phyloP scores from a whole-genome alignment of 2,329 filamentous ascomycete species.

The Alternaria postmessia region DNA sequence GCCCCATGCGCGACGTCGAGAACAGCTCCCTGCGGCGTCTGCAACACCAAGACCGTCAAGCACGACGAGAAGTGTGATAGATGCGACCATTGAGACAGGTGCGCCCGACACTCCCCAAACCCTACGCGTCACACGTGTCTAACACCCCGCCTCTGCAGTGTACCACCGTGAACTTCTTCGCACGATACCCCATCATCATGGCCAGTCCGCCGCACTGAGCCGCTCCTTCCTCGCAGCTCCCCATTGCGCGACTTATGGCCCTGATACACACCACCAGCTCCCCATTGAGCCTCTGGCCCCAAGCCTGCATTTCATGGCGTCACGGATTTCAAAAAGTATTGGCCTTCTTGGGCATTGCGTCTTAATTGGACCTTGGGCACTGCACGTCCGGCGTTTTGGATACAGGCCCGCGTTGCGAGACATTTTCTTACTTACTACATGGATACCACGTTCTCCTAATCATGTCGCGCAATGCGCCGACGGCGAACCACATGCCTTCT shows the following conservation, averaged over 20 bases:
- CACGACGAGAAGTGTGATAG: constrained; percentile 58
- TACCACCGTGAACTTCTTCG: constrained; percentile 42
- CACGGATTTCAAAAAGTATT: constrained; percentile 49
- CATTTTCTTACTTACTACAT: constrained; percentile 35
- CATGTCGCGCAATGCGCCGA: constrained; percentile 27
- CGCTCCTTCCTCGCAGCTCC: constrained; percentile 35
- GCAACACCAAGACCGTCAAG: constrained; percentile 56
- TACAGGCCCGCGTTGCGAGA: constrained; percentile 48
- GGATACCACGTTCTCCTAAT: constrained; percentile 32
- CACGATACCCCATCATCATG: constrained; percentile 43
- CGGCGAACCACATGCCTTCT: constrained; percentile 18
- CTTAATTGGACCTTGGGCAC: constrained; percentile 35
- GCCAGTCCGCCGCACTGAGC: constrained; percentile 38
- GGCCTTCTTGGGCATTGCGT: constrained; percentile 50
- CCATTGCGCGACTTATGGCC: constrained; percentile 8
- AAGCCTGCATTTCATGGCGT: constrained; percentile 54
- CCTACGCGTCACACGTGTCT: constrained; percentile 36
- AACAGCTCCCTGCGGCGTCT: constrained; percentile 51
- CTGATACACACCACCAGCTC: constrained; percentile 28
- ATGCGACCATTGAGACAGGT: constrained; percentile 55
- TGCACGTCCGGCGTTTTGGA: constrained; percentile 50
- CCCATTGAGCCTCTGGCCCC: constrained; percentile 28
- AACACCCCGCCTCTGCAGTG: constrained; percentile 35
- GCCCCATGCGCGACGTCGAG: constrained; percentile 58
- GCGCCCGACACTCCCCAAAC: constrained; percentile 21